Percentiles rank a stretch among this genome's conserved stretches.
Evolutionary conservation across 345 rosid species (phyloP).

Genomic region (Durio zibethinus): DNA sequence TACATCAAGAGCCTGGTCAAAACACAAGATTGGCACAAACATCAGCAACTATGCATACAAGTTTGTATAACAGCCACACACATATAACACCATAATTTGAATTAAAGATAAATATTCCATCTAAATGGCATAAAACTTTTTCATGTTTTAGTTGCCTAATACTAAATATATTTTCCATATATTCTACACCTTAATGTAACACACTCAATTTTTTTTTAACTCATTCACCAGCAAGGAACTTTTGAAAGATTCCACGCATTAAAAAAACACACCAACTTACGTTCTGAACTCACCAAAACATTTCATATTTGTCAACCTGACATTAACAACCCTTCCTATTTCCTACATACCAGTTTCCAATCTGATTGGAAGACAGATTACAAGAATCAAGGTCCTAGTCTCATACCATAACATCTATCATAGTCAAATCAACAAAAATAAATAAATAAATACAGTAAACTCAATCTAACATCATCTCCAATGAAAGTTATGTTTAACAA

Average conservation of each 20-base stretch:
- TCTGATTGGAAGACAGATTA: not conserved
- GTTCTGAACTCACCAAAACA: not conserved
- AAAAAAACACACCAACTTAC: not conserved
- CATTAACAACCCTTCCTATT: not conserved
- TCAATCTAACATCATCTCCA: not conserved
- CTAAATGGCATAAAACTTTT: not conserved
- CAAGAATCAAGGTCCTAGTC: not conserved
- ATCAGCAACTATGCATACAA: not conserved
- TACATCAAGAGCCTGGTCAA: slow-evolving; percentile 41
- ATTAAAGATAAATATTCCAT: not conserved
- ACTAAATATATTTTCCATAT: not conserved
- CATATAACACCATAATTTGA: not conserved
- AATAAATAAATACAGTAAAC: not conserved
- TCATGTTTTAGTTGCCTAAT: not conserved
- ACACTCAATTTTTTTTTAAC: not conserved
- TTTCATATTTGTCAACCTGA: not conserved
- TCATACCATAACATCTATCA: not conserved
- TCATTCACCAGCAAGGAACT: not conserved
- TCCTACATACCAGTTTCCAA: not conserved
- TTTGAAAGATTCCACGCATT: not conserved
- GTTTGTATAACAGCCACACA: not conserved
- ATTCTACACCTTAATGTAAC: not conserved
- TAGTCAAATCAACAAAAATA: not conserved
- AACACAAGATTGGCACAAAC: slow-evolving; percentile 15
- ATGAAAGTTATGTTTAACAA: not conserved